Evolutionary conservation across 257 asterid genomes (phyloP), one percentile per base, ranked within the genome.

Genomic region (Lantana camara): DNA sequence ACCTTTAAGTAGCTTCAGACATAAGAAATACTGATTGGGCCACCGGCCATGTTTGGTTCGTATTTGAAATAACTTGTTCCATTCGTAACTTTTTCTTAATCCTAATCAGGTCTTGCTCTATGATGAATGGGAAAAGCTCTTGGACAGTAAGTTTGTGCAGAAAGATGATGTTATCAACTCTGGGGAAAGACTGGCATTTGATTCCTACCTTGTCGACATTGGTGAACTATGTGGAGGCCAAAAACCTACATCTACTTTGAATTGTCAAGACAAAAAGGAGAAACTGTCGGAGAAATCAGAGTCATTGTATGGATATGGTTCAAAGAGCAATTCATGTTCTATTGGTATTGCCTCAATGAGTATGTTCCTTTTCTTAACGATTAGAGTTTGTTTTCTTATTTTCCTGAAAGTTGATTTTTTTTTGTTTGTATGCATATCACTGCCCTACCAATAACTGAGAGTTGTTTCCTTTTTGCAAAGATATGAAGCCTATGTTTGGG

Each of bases 121-220:
- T 60, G 97, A 93, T 74, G 99, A 90, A 22, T 81, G 67, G 66
- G 88, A 85, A 66, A 81, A 73, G 57, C 82, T 82, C 71, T 66
- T 93, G 82, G 95, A 78, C 8, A 82, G 84, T 75, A 88, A 87
- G 68, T 87, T 84, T 73, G 73, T 81, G 72, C 87, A 90, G 85
- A 79, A 77, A 66, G 95, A 84, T 21, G 95, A 83, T 51, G 80
- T 73, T 27, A 72, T 93, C 35, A 66, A 48, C 70, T 50, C 84
- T 29, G 97, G 97, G 49, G 92, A 84, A 79, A 66, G 87, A 17
- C 53, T 93, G 65, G 73, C 79, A 24, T 87, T 83, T 67, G 87
- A 67, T 56, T 83, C 87, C 59, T 72, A 80, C 77, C 88, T 90
- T 72, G 89, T 85, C 8, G 97, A 90, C 73, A 82, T 88, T 74